Percentiles rank a stretch among this genome's conserved stretches.
Evolutionary conservation across 176 grass and related monocot species (phyloP).

Genomic region (Pharus latifolius): DNA sequence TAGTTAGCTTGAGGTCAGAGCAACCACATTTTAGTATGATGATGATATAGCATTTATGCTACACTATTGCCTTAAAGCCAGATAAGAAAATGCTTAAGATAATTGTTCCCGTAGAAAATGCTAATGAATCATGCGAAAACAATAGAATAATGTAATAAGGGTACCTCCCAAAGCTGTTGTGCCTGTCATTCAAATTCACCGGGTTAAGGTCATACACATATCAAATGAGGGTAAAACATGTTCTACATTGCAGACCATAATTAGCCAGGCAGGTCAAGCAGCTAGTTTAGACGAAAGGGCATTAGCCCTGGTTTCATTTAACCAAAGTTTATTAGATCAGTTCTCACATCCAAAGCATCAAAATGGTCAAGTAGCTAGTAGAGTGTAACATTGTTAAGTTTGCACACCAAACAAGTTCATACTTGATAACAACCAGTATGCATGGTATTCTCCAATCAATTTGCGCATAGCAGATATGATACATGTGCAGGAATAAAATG

Average conservation of each 20-base stretch:
- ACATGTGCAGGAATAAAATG: neutral
- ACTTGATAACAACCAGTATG: neutral
- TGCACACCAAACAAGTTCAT: slow-evolving; percentile 8
- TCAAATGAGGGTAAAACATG: neutral
- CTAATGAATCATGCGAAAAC: neutral
- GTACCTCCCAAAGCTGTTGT: neutral
- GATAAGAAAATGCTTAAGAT: slow-evolving; percentile 5
- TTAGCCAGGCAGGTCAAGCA: neutral
- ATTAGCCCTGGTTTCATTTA: too few relatives aligned
- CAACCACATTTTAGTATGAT: slow-evolving; percentile 15
- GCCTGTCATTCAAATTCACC: neutral
- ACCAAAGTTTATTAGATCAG: too few relatives aligned
- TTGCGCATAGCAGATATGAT: neutral
- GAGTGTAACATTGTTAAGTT: neutral
- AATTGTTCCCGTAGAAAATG: neutral
- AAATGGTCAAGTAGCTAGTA: neutral
- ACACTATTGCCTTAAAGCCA: neutral
- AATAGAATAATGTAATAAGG: neutral
- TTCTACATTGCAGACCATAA: neutral
- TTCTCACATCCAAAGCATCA: neutral
- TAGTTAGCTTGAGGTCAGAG: slow-evolving; percentile 4
- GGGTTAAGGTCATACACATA: neutral
- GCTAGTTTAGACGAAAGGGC: too few relatives aligned
- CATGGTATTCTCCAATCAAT: slow-evolving; percentile 11
- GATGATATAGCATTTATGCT: neutral